phyloP scores from a whole-genome alignment of 306 rosid species.

The Quercus mongolica region DNA sequence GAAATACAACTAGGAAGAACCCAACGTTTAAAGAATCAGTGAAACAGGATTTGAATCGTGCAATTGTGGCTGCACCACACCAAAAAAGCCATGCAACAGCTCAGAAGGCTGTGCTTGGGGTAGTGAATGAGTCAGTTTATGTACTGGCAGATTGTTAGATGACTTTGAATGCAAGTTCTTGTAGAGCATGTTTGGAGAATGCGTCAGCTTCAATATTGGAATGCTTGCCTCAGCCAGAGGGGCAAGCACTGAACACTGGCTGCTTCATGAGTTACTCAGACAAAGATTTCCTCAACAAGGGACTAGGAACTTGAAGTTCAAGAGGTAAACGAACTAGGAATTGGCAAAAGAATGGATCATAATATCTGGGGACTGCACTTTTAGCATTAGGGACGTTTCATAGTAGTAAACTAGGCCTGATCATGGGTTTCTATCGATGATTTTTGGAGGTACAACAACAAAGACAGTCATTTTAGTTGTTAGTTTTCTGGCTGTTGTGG shows the following conservation, averaged over 20 bases:
- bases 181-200: slow-evolving; percentile 65
- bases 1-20: slow-evolving; percentile 47
- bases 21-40: slow-evolving; percentile 41
- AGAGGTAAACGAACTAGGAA: slow-evolving; percentile 36
- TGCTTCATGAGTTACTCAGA: slow-evolving; percentile 93
- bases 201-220: slow-evolving; percentile 55
- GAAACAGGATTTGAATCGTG: slow-evolving; percentile 41
- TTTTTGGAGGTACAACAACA: slow-evolving; percentile 49
- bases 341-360: not conserved
- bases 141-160: slow-evolving; percentile 85
- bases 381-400: not conserved
- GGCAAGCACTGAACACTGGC: slow-evolving; percentile 68
- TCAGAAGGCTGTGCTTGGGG: slow-evolving; percentile 33
- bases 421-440: slow-evolving; percentile 4
- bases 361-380: not conserved
- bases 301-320: slow-evolving; percentile 35
- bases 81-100: slow-evolving; percentile 53
- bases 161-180: slow-evolving; percentile 57
- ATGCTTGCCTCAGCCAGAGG: slow-evolving; percentile 82
- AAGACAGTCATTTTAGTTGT: slow-evolving; percentile 51
- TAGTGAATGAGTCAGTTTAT: slow-evolving; percentile 49
- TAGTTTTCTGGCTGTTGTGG: slow-evolving; percentile 60
- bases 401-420: slow-evolving; percentile 3
- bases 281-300: slow-evolving; percentile 67
- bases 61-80: slow-evolving; percentile 43